These are phyloP conservation scores for Phaffomyces opuntiae DNA, from an alignment of 805 yeast species.

Conservation along the genomic window DNA sequence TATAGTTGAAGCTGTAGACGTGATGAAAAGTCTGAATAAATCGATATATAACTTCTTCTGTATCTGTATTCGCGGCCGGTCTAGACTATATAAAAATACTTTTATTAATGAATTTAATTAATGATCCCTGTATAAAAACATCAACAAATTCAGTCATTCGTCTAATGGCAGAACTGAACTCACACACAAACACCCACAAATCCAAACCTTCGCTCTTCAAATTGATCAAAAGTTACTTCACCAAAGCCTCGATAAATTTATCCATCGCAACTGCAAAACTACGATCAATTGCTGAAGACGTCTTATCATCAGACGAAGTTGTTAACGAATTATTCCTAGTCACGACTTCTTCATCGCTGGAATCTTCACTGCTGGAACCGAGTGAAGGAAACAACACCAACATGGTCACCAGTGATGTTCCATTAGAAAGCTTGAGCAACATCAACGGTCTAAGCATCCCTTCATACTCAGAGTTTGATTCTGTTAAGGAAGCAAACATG, in stretches of 20 bases:
- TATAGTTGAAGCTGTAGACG: too few species aligned
- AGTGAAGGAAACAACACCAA: background rate
- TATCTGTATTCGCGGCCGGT: too few species aligned
- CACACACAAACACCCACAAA: too few species aligned
- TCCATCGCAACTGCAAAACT: conserved; percentile 29
- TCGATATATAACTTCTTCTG: too few species aligned
- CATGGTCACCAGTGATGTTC: background rate
- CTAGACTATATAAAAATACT: too few species aligned
- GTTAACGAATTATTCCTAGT: conserved; percentile 43
- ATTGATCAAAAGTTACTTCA: conserved; percentile 27
- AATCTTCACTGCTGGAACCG: conserved; percentile 22
- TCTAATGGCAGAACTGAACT: background rate
- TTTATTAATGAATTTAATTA: too few species aligned
- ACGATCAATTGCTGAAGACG: conserved; percentile 40
- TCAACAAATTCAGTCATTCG: background rate
- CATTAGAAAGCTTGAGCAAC: too few species aligned
- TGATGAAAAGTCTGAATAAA: too few species aligned
- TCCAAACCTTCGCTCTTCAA: too few species aligned
- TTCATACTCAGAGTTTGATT: conserved; percentile 19
- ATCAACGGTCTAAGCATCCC: too few species aligned
- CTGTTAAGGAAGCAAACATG: conserved; percentile 21
- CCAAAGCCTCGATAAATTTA: conserved; percentile 33
- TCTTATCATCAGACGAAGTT: conserved; percentile 41
- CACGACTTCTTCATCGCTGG: conserved; percentile 27
- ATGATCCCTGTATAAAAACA: too few species aligned